Percentiles rank a stretch among this genome's conserved stretches.
phyloP scores from a whole-genome alignment of 805 yeast species.

The Kazachstania kunashirensis region DNA sequence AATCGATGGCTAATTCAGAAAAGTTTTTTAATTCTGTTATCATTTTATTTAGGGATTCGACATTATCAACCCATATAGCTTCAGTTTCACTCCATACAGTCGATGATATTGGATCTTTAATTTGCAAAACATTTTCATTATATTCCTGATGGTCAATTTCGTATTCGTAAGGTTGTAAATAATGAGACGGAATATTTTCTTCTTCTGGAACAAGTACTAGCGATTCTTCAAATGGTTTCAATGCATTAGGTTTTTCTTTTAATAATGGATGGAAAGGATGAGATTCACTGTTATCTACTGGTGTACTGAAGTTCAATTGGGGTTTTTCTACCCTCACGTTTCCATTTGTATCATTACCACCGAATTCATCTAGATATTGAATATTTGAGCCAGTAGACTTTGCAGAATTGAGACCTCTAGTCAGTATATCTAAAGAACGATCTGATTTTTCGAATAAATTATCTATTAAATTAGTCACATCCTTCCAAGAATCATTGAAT shows the following conservation, averaged over 20 bases:
- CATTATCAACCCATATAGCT: constrained; percentile 65
- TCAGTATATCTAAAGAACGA: constrained; percentile 44
- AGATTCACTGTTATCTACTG: constrained; percentile 58
- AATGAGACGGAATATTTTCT: constrained; percentile 45
- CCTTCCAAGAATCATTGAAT: constrained; percentile 46
- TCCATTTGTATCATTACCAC: constrained; percentile 11
- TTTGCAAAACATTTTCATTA: constrained; percentile 46
- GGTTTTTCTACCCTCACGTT: constrained; percentile 49
- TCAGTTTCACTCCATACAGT: constrained; percentile 55
- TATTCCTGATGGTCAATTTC: constrained; percentile 68
- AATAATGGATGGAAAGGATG: constrained; percentile 73
- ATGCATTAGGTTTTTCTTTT: constrained; percentile 60
- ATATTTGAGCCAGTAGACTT: constrained; percentile 17
- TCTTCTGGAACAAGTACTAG: constrained; percentile 31
- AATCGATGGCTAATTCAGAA: constrained; percentile 77
- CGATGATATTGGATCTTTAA: constrained; percentile 40
- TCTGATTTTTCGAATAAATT: constrained; percentile 68
- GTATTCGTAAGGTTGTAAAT: constrained; percentile 66
- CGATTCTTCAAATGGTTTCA: constrained; percentile 46
- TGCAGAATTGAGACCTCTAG: constrained; percentile 12
- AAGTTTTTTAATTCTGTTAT: constrained; percentile 40
- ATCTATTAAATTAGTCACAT: constrained; percentile 55
- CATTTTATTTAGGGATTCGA: constrained; percentile 44
- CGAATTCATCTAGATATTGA: constrained; percentile 44
- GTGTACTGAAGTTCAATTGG: constrained; percentile 46